A percentile compares a stretch with the other conserved stretches of the same genome.
These are phyloP conservation scores for Trichaptum fuscoviolaceum DNA, from an alignment of 768 basidiomycete genomes.

Conservation along the genomic window DNA sequence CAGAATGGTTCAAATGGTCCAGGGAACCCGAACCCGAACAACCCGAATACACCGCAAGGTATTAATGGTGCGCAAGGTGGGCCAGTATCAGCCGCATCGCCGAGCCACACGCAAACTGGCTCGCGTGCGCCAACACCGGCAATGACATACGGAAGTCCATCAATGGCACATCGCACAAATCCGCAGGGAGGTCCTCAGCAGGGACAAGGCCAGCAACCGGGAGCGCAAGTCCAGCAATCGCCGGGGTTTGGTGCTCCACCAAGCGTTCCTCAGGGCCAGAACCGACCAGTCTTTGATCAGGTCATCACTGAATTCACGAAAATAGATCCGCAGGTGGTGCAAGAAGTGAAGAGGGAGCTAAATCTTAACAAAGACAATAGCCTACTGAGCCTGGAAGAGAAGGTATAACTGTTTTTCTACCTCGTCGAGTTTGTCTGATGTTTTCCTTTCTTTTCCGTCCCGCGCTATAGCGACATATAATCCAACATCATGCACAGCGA, in stretches of 20 bases:
- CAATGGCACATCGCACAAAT: neutral
- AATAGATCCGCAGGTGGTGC: neutral
- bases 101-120: neutral
- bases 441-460: neutral
- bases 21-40: neutral
- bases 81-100: neutral
- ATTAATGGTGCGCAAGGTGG: neutral
- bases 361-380: neutral
- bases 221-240: neutral
- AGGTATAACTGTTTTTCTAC: neutral
- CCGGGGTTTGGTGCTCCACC: neutral
- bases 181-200: neutral
- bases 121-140: neutral
- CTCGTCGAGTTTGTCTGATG: neutral
- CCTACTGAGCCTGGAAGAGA: neutral
- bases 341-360: neutral
- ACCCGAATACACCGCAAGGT: neutral
- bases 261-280: neutral
- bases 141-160: neutral
- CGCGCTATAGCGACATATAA: neutral
- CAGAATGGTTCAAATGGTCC: conserved; percentile 13
- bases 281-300: neutral
- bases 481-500: neutral
- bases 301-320: neutral
- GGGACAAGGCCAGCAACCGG: neutral